A percentile compares a stretch with the other conserved stretches of the same genome.
Conservation (phyloP, 352 stramenopile genomes). For the Globisporangium cederbergense region DNA sequence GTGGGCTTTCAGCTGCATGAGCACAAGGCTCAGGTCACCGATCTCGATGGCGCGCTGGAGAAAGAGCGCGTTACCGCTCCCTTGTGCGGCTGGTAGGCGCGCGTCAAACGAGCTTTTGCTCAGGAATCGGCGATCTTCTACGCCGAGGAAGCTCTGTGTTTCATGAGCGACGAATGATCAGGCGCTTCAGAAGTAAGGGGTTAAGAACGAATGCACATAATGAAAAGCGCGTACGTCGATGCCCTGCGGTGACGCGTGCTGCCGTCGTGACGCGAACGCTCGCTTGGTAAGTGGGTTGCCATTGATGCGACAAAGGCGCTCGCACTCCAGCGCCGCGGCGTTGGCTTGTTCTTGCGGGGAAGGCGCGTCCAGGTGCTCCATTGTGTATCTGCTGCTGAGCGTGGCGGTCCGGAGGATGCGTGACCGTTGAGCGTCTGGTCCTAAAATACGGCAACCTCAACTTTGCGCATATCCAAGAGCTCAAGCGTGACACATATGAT, state of each 20-base stretch:
- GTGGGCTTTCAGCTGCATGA: slow-evolving; percentile 16
- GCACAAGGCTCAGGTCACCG: slow-evolving; percentile 38
- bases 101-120: slow-evolving; percentile 28
- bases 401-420: not conserved
- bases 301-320: slow-evolving; percentile 36
- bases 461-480: slow-evolving; percentile 2
- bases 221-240: slow-evolving; percentile 11
- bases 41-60: slow-evolving; percentile 57
- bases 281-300: slow-evolving; percentile 35
- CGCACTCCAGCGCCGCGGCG: slow-evolving; percentile 28
- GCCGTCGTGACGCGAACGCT: slow-evolving; percentile 28
- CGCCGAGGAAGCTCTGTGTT: slow-evolving; percentile 42
- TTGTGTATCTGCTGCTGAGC: slow-evolving; percentile 4
- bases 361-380: slow-evolving; percentile 26
- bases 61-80: slow-evolving; percentile 30
- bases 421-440: not conserved
- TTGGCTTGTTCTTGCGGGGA: slow-evolving; percentile 26
- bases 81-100: slow-evolving; percentile 29
- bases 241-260: slow-evolving; percentile 12
- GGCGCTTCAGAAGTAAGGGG: too few species aligned
- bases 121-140: slow-evolving; percentile 43
- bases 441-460: not conserved
- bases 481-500: not conserved
- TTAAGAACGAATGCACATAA: not conserved
- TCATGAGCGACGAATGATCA: not conserved